Base-by-base conservation (phyloP, 2,329 filamentous ascomycete genomes). In the Fusarium dlaminii region DNA sequence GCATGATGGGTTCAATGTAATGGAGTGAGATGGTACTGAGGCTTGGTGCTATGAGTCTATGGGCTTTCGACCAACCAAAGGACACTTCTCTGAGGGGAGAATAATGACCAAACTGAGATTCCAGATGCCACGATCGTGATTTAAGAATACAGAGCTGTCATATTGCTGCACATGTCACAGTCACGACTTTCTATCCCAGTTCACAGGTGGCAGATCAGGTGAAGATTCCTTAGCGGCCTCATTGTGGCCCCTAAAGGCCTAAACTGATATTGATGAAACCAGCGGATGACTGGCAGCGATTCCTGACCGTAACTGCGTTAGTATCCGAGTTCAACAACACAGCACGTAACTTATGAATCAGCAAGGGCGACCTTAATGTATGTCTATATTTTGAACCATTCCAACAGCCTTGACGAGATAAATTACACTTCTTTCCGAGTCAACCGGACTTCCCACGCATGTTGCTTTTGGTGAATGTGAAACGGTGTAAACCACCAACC, bases 31-130 rank as follows among this genome's bases (percentile, higher is more conserved):
- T 54, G 45, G 36, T 39, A 60, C 29, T 45, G 59, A 30, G 52
- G 65, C 54, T 30, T 49, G 60, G 70, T 43, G 46, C 65, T 66
- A 36, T 46, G n/a, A 49, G 65, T 73, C 65, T 73, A 62, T 66
- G 56, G 59, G 55, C 70, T 36, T 24, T 55, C 37, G 60, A 46
- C 45, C 60, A 43, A 43, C 56, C 48, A n/a, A 66, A 49, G 27
- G 24, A 12, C 30, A 62, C 46, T 24, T 39, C 42, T 58, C 9
- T 11, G 5, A 24, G 10, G 11, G 22, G 52, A 39, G 34, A 36
- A 24, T 27, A 60, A 39, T 32, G 34, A 14, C 13, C 32, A 11
- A 8, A 22, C 13, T 9, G 49, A 24, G 30, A 52, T 22, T 15
- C 18, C 9, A n/a, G 30, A 22, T 22, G 6, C 12, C 32, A 27